Evolutionary conservation across 75 land plant species (phyloP).

Genomic region (Cupressus sempervirens): DNA sequence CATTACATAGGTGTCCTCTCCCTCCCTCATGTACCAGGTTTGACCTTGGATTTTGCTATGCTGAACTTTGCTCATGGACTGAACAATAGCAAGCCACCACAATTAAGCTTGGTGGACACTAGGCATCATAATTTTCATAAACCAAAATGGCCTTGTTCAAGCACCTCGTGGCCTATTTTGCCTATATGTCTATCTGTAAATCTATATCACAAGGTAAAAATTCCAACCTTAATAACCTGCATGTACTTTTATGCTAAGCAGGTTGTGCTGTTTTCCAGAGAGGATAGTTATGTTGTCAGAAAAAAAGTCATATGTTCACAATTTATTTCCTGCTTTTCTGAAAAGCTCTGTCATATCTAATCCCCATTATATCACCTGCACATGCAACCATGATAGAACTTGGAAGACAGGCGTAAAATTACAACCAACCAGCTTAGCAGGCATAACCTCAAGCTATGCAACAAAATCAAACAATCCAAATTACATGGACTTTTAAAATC

Average conservation of each 20-base stretch:
- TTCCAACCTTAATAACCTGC: not conserved
- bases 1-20: too few relatives aligned
- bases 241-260: not conserved
- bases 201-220: not conserved
- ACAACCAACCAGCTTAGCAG: not conserved
- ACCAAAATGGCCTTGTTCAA: not conserved
- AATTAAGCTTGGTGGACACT: not conserved
- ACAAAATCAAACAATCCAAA: not conserved
- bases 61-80: too few relatives aligned
- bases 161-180: not conserved
- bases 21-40: too few relatives aligned
- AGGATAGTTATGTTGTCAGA: not conserved
- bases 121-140: not conserved
- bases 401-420: not conserved
- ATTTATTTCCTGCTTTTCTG: not conserved
- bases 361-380: not conserved
- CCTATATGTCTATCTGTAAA: not conserved
- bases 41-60: too few relatives aligned
- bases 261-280: not conserved
- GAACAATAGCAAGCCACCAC: not conserved
- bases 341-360: not conserved
- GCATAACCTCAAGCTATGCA: not conserved
- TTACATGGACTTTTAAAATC: not conserved
- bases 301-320: not conserved
- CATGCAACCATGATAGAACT: not conserved